Conservation (phyloP, 2,329 filamentous ascomycete species). For the Sclerotiophoma versabilis region DNA sequence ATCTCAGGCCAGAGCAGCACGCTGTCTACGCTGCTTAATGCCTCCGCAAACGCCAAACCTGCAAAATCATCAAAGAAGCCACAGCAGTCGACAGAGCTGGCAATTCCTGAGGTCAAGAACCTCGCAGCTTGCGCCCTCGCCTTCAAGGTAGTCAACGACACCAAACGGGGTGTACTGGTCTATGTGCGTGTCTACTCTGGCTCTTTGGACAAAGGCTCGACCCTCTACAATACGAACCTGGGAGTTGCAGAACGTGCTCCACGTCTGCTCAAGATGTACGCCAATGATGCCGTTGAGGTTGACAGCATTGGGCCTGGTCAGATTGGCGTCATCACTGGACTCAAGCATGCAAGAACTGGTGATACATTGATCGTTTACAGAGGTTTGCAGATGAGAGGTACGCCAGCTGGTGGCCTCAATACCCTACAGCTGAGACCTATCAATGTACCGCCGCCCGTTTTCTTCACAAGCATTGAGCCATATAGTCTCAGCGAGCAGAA, state of each 20-base stretch:
- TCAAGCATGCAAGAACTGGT: constrained; percentile 91
- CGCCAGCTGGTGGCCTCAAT: constrained; percentile 72
- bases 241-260: constrained; percentile 80
- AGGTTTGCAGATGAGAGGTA: constrained; percentile 65
- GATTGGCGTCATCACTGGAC: constrained; percentile 89
- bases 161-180: constrained; percentile 83
- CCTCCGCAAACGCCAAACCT: constrained; percentile 37
- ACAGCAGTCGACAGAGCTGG: constrained; percentile 18
- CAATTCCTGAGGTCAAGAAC: constrained; percentile 59
- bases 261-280: constrained; percentile 87
- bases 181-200: constrained; percentile 94
- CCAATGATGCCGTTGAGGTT: constrained; percentile 84
- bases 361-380: constrained; percentile 85
- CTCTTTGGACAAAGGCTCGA: constrained; percentile 72
- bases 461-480: constrained; percentile 92
- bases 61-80: constrained; percentile 24
- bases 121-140: constrained; percentile 74
- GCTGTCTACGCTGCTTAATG: constrained; percentile 56
- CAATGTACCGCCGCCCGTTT: constrained; percentile 88
- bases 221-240: constrained; percentile 87
- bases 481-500: constrained; percentile 80
- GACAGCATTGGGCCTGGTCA: constrained; percentile 82
- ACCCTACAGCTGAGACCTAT: constrained; percentile 86
- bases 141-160: constrained; percentile 94
- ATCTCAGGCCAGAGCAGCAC: constrained; percentile 66